phyloP scores from a whole-genome alignment of 2,329 filamentous ascomycete species.

The Colletotrichum shisoi region DNA sequence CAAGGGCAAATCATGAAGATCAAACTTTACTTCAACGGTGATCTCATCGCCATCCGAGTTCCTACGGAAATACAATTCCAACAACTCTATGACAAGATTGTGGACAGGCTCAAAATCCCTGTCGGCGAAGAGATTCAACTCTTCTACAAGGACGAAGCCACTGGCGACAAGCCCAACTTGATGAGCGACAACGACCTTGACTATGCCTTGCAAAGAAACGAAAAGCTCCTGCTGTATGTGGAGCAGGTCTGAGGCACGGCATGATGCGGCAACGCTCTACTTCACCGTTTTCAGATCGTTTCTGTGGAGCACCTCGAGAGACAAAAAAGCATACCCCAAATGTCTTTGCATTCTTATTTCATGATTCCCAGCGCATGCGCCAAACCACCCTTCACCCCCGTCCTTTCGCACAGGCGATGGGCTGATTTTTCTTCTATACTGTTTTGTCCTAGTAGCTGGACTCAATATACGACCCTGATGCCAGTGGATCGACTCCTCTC shows the following conservation, averaged over 20 bases:
- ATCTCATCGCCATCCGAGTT: constrained; percentile 90
- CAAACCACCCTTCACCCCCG: constrained; percentile 29
- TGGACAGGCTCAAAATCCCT: constrained; percentile 80
- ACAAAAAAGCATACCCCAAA: constrained; percentile 35
- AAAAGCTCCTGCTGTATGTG: constrained; percentile 83
- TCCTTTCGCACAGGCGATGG: constrained; percentile 28
- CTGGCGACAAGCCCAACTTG: constrained; percentile 76
- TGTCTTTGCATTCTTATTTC: constrained; percentile 37
- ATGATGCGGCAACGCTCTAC: neutral
- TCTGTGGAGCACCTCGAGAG: constrained; percentile 14
- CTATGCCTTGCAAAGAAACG: constrained; percentile 80
- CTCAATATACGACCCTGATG: constrained; percentile 35
- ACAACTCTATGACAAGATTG: constrained; percentile 83
- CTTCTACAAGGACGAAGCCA: constrained; percentile 85
- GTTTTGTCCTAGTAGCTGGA: constrained; percentile 39
- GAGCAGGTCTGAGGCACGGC: constrained; percentile 56
- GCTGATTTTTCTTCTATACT: constrained; percentile 33
- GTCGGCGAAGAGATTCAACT: constrained; percentile 75
- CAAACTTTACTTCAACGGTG: constrained; percentile 92
- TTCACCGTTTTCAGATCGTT: constrained; percentile 14
- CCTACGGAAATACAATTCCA: constrained; percentile 79
- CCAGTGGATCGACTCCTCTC: constrained; percentile 38
- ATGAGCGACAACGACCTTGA: constrained; percentile 83
- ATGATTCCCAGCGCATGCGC: constrained; percentile 40
- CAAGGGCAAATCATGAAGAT: constrained; percentile 77